phyloP scores from a whole-genome alignment of 1,284 basidiomycete species.

The Apiotrichum gracile region DNA sequence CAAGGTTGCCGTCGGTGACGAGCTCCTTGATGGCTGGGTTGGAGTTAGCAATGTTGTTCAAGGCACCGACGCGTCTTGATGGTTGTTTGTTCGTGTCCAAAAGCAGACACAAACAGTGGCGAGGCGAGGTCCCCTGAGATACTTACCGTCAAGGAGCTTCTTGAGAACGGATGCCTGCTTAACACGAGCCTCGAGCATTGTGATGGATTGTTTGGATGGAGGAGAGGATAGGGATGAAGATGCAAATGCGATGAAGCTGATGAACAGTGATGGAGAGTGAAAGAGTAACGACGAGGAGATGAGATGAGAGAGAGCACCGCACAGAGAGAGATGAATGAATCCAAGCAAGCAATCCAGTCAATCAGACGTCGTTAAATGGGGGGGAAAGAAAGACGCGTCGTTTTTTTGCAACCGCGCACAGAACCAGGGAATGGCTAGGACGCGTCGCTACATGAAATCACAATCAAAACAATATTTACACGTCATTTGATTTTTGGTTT shows the following conservation, averaged over 20 bases:
- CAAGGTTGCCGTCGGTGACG: conserved; percentile 96
- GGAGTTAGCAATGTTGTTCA: not conserved
- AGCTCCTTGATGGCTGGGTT: conserved; percentile 87
- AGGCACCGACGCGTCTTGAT: not conserved
- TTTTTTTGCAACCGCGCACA: no score
- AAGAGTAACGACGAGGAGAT: not conserved
- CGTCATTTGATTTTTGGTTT: not conserved
- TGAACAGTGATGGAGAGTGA: not conserved
- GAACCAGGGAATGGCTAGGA: no score
- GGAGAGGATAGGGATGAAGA: not conserved
- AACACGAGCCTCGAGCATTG: conserved; percentile 86
- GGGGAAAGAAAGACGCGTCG: not conserved
- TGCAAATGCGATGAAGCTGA: not conserved
- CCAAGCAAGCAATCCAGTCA: no score
- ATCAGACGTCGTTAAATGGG: no score
- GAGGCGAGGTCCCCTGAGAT: not conserved
- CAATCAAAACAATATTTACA: not conserved
- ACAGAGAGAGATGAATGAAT: no score
- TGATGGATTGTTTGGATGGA: conserved; percentile 15
- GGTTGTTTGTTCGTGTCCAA: not conserved
- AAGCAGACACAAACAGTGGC: not conserved
- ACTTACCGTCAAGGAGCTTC: conserved; percentile 76
- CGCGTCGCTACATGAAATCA: no score
- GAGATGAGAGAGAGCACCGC: not conserved
- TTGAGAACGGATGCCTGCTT: conserved; percentile 76